Percentiles rank a stretch among this genome's conserved stretches.
Conservation (phyloP, 2,329 filamentous ascomycete species). For the Lasiodiplodia sp. region DNA sequence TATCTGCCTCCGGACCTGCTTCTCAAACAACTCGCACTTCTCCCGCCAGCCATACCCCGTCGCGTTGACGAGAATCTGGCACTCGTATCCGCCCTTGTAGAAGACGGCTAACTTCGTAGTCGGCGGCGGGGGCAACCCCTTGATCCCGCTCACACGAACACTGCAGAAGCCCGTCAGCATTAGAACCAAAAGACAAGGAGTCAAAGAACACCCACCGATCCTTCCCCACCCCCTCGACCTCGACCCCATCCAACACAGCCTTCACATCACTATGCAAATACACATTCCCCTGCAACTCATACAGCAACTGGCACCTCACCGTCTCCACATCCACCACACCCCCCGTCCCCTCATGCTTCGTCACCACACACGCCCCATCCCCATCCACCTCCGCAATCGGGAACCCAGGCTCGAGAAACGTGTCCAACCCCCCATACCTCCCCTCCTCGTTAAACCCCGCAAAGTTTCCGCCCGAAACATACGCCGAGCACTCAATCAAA, state of each 20-base stretch:
- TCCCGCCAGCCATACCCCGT: slow-evolving; percentile 34
- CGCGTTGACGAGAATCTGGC: slow-evolving; percentile 46
- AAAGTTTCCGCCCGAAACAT: slow-evolving; percentile 64
- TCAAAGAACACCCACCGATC: slow-evolving; percentile 34
- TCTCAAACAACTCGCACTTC: slow-evolving; percentile 25
- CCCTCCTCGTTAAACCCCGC: slow-evolving; percentile 53
- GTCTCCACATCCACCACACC: slow-evolving; percentile 45
- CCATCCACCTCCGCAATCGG: slow-evolving; percentile 59
- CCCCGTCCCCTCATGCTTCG: slow-evolving; percentile 51
- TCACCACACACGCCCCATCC: slow-evolving; percentile 57
- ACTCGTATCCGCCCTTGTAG: slow-evolving; percentile 49
- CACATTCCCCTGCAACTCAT: slow-evolving; percentile 55
- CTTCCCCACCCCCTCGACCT: slow-evolving; percentile 41
- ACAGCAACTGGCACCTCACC: slow-evolving; percentile 52
- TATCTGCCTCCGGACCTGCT: slow-evolving; percentile 28
- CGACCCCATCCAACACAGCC: slow-evolving; percentile 47
- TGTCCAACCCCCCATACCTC: slow-evolving; percentile 48
- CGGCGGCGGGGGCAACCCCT: slow-evolving; percentile 48
- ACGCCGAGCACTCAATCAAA: slow-evolving; percentile 62
- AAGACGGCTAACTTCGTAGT: slow-evolving; percentile 52
- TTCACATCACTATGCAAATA: slow-evolving; percentile 57
- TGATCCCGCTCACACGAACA: slow-evolving; percentile 49
- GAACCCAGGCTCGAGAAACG: slow-evolving; percentile 54
- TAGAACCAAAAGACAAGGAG: neutral
- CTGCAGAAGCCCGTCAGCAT: slow-evolving; percentile 20